These are phyloP conservation scores for Begonia peltatifolia DNA, from an alignment of 306 rosid genomes.

Conservation along the genomic window DNA sequence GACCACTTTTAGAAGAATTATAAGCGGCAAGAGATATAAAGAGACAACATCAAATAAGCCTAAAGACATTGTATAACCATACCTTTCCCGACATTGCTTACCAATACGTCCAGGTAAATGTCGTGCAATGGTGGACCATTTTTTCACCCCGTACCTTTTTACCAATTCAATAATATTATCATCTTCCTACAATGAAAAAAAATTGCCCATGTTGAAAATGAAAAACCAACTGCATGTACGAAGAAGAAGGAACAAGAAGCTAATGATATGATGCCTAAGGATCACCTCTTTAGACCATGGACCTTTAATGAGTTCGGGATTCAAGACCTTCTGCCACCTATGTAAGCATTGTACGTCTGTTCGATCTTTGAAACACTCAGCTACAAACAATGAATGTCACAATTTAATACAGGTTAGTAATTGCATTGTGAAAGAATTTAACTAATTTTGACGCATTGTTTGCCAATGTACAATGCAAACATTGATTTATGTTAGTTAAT, in stretches of 20 bases:
- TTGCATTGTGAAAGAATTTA: no score
- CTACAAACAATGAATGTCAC: conserved; percentile 30
- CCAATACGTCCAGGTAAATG: conserved; percentile 98
- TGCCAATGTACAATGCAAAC: no score
- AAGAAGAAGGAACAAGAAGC: background rate
- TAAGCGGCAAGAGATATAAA: no score
- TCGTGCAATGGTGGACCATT: conserved; percentile 92
- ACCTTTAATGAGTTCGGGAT: conserved; percentile 95
- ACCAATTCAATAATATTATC: conserved; percentile 67
- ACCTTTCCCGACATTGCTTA: conserved; percentile 99
- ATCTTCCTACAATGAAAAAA: conserved; percentile 58
- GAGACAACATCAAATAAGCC: no score
- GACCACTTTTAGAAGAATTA: background rate
- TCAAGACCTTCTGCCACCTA: conserved; percentile 98
- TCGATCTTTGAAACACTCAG: conserved; percentile 89
- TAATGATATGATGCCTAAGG: background rate
- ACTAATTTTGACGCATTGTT: no score
- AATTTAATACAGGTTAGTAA: conserved; percentile 11
- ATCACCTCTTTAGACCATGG: conserved; percentile 99
- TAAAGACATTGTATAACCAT: conserved; percentile 8
- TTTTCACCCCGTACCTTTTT: conserved; percentile 72
- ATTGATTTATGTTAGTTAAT: background rate
- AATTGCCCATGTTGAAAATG: background rate
- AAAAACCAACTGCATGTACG: background rate
- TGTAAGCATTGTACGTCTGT: conserved; percentile 98